Base-by-base conservation (phyloP, 2,329 filamentous ascomycete genomes). In the Cryphonectria japonica region DNA sequence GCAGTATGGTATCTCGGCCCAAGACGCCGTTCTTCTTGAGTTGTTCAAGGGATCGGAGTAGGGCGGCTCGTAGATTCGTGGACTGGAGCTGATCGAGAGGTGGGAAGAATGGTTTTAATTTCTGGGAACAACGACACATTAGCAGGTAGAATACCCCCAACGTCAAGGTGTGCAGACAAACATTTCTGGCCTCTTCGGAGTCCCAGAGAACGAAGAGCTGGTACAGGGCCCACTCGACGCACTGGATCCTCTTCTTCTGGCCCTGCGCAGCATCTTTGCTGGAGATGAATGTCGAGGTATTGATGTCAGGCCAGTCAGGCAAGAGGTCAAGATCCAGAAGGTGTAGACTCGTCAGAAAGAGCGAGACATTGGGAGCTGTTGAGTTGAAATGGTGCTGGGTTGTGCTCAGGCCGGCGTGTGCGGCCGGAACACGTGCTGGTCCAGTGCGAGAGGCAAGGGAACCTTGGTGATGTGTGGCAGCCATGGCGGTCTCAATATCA, bases 141-240 rank as follows among this genome's bases (percentile, higher is more conserved):
- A 71, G 66, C 64, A 26, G 14, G 66, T 73, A 0, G 4, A 13
- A 66, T 63, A 34, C 13, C 41, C 46, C 7, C 8, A 7, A 11
- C 61, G 41, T 39, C 37, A 39, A n/a, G 3, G 11, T 19, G 29
- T 41, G 29, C 11, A 26, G 14, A 76, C 83, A 57, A 85, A 94
- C 93, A 83, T 91, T 91, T 73, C 88, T 87, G 26, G 94, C 88
- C 76, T 93, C 92, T 14, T 91, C 88, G 0, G 89, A 87, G 78
- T 98, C 93, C 92, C 94, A 98, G 3, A 97, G 83, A 52, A 87
- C 85, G 79, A 97, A 97, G 19, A 99, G 86, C 67, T 93, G 91
- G 80, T 92, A 97, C n/a, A 98, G 84, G 0, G 92, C 89, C 94
- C 95, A 98, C 83, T 99, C 96, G 52, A 95, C 89, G 72, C 89